Evolutionary conservation across 768 basidiomycete genomes (phyloP).

Genomic region (Floccularia luteovirens): DNA sequence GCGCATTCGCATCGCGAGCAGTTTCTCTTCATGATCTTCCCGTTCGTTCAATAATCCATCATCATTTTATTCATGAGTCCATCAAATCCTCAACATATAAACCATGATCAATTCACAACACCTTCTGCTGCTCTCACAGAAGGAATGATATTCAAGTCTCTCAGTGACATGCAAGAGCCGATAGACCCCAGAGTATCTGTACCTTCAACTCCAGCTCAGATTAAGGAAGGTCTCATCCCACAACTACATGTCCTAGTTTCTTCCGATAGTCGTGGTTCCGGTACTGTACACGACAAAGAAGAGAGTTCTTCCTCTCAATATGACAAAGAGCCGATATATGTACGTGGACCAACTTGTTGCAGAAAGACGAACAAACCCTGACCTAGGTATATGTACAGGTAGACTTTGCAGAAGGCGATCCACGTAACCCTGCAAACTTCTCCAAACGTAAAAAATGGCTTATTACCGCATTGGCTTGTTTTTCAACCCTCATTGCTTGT

Average conservation of each 20-base stretch:
- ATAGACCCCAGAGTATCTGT: constrained; percentile 31
- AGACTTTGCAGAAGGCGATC: constrained; percentile 15
- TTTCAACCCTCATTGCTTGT: constrained; percentile 35
- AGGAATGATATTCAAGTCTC: constrained; percentile 17
- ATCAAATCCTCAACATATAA: no score
- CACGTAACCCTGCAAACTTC: constrained; percentile 29
- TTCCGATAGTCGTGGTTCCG: constrained; percentile 10
- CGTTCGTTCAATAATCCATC: no score
- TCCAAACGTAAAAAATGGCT: constrained; percentile 30
- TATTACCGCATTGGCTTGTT: constrained; percentile 37
- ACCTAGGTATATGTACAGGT: constrained; percentile 12
- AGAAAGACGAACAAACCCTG: background rate
- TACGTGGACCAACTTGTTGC: constrained; percentile 4
- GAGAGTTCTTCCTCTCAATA: constrained; percentile 1
- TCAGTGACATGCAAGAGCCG: constrained; percentile 21
- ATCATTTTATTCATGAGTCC: no score
- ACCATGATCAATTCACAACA: no score
- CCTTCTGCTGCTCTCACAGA: constrained; percentile 15
- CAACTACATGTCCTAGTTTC: constrained; percentile 23
- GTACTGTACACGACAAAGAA: background rate
- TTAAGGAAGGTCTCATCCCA: constrained; percentile 23
- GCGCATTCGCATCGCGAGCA: no score
- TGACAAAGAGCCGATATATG: constrained; percentile 11
- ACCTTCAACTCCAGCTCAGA: constrained; percentile 19
- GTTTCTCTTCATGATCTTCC: no score